phyloP scores from a whole-genome alignment of 495 filamentous ascomycete genomes.

The Xylaria nigripes region DNA sequence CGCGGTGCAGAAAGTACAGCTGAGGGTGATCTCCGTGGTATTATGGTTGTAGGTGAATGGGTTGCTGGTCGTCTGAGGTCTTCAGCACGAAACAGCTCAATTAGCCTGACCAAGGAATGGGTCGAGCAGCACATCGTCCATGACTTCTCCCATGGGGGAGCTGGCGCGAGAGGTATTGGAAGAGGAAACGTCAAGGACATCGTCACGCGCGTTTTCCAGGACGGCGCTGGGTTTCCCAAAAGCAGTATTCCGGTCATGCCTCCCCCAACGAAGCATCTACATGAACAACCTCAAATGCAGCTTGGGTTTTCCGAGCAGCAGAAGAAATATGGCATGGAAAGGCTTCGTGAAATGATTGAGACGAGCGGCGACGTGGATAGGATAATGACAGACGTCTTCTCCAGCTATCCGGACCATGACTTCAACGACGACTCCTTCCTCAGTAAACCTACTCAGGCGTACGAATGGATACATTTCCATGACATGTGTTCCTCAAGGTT shows the following conservation, averaged over 20 bases:
- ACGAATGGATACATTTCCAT: slow-evolving; percentile 94
- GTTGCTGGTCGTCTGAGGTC: slow-evolving; percentile 73
- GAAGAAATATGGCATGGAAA: slow-evolving; percentile 68
- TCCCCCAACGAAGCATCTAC: slow-evolving; percentile 22
- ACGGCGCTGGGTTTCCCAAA: slow-evolving; percentile 78
- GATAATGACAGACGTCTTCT: slow-evolving; percentile 71
- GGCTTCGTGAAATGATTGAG: slow-evolving; percentile 82
- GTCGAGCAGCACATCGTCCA: slow-evolving; percentile 69
- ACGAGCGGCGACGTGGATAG: slow-evolving; percentile 82
- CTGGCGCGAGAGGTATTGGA: slow-evolving; percentile 67
- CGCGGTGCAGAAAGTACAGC: slow-evolving; percentile 55
- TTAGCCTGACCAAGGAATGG: slow-evolving; percentile 66
- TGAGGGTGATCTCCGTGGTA: slow-evolving; percentile 84
- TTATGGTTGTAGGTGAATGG: slow-evolving; percentile 94
- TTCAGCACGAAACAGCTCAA: slow-evolving; percentile 24
- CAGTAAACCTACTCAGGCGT: slow-evolving; percentile 75
- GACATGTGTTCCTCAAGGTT: slow-evolving; percentile 70
- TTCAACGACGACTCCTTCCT: slow-evolving; percentile 91
- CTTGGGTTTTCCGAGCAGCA: slow-evolving; percentile 62
- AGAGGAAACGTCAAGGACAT: slow-evolving; percentile 75
- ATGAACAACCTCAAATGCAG: slow-evolving; percentile 43
- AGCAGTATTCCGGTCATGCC: slow-evolving; percentile 25
- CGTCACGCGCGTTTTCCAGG: slow-evolving; percentile 74
- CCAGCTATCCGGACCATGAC: slow-evolving; percentile 71
- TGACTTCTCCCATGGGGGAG: slow-evolving; percentile 63